Evolutionary conservation across 2,329 filamentous ascomycete species (phyloP), one percentile per base, ranked within the genome.

Genomic region (Penicillium sp.): DNA sequence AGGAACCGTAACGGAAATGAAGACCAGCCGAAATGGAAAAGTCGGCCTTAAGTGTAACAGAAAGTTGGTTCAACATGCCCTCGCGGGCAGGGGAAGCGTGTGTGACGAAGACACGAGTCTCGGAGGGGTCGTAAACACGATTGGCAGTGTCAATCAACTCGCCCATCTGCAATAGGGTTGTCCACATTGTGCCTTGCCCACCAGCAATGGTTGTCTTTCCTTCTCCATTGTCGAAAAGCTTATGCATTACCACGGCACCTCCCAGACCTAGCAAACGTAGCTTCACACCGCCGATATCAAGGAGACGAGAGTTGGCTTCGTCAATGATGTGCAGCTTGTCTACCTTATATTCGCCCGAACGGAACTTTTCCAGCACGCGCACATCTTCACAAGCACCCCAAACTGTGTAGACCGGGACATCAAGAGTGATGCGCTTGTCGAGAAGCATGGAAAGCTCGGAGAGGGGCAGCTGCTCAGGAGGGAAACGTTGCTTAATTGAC

Each of bases 351-450:
- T 99, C 94, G 62, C 90, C 90, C 11, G 94, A 97, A 60, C 94
- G 85, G 76, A 99, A 96, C 79, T 96, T 97, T 76, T 99, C 94
- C 68, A 99, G 77, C 27, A 99, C 94, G 54, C 94, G 88, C 18
- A 99, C 94, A 81, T 99, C 94, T 76, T 99, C 94, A 70, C 94
- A 99, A 44, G 94, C 94, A 71, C 94, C 94, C 94, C 94, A 99
- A 35, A 99, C 94, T 38, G 94, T 99, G 78, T 97, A 97, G 53
- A 99, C 94, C 0, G 94, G 94, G 54, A 99, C 89, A 58, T 99
- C 92, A 54, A 99, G 86, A 70, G 91, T 96, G 69, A 95, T 82
- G 63, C 89, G 88, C 73, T 92, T 92, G 75, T 85, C 89, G 61
- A 99, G 84, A 65, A 99, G 91, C 67, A 90, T 84, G 23, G 93